Evolutionary conservation across 1,284 basidiomycete genomes (phyloP), one percentile per base, ranked within the genome.

Genomic region (Trichosporon inkin): DNA sequence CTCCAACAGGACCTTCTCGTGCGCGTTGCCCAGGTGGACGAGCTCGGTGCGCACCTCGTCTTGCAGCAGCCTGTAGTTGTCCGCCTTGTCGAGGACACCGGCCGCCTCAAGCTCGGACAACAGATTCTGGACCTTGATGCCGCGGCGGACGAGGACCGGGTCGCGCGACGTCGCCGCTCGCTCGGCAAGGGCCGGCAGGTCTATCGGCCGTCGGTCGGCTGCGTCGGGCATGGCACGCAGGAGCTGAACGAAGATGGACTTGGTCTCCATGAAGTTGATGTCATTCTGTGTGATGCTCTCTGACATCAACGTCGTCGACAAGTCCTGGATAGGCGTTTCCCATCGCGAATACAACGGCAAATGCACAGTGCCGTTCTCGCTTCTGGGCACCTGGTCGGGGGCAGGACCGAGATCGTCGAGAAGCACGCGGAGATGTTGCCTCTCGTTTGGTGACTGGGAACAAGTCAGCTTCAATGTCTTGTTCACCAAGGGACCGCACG

Each of bases 61-160:
- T 67, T 93, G 91, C 88, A 99, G 93, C 60, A 98, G 85, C 76
- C 86, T 89, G 81, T 89, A 96, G 17, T 88, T 88, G 73, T 98
- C 94, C 44, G 79, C 62, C 20, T 82, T 82, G 62, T 97, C 92
- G 34, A 98, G 86, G 51, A 97, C 84, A 72, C 89, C 89, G 56
- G 89, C 84, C 74, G 94, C 89, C 77, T 97, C 94, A 51, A 99
- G 83, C 78, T 99, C 96, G 57, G 93, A 85, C 32, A 99, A 82
- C 89, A 99, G 94, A 81, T 97, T 92, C 81, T 97, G 96, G 67
- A 98, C 95, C 77, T 99, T 99, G 85, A 99, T 96, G 34, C 96
- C 95, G 73, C 89, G 92, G 44, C 94, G 86, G 17, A 98, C 95
- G 35, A 99, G 84, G 36, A 88, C 88, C 11, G 92, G 90, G 74